Evolutionary conservation across 225 moss, liverwort and hornwort species (phyloP).

Genomic region (Physcomitrium patens): DNA sequence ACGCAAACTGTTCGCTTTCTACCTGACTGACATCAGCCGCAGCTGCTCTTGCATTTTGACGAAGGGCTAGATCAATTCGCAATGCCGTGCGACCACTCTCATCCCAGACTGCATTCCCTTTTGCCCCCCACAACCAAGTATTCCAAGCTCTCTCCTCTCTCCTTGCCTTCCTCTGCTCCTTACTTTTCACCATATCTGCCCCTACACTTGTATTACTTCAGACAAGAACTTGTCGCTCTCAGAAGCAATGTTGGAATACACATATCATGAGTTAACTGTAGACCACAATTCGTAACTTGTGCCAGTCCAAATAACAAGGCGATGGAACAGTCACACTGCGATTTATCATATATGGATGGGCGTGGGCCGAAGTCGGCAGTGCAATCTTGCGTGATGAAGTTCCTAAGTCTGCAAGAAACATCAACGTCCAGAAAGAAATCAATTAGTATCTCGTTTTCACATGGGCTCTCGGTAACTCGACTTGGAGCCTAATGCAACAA

Average conservation of each 20-base stretch:
- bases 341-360: conserved; percentile 22
- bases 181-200: conserved; percentile 63
- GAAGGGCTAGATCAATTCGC: conserved; percentile 53
- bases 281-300: conserved; percentile 50
- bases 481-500: not conserved
- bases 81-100: conserved; percentile 53
- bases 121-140: conserved; percentile 61
- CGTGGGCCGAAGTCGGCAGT: conserved; percentile 7
- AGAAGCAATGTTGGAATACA: conserved; percentile 12
- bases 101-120: conserved; percentile 62
- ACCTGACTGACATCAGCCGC: conserved; percentile 69
- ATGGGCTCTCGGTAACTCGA: not conserved
- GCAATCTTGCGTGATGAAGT: conserved; percentile 12
- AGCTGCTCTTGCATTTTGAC: conserved; percentile 55
- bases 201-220: conserved; percentile 16
- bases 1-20: conserved; percentile 65
- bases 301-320: conserved; percentile 44
- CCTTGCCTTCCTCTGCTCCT: conserved; percentile 47
- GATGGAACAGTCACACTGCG: conserved; percentile 26
- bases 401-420: conserved; percentile 26
- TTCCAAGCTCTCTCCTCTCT: conserved; percentile 57
- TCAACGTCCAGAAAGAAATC: not conserved
- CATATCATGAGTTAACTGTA: conserved; percentile 39
- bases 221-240: not conserved
- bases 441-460: not conserved